These are phyloP conservation scores for Chlorella sp. DNA, from an alignment of 139 green algal genomes.

Conservation along the genomic window DNA sequence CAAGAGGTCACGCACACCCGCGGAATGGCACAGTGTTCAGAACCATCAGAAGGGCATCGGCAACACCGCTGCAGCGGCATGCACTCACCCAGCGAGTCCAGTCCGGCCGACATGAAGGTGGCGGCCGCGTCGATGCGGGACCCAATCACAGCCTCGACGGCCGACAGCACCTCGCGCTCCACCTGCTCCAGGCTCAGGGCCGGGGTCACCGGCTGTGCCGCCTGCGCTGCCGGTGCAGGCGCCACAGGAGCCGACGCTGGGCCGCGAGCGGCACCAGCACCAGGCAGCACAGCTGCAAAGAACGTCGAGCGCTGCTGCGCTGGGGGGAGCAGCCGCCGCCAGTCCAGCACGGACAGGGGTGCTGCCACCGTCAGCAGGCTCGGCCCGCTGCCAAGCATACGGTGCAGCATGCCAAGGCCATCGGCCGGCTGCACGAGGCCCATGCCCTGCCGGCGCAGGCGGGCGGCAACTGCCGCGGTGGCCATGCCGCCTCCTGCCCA, in stretches of 20 bases:
- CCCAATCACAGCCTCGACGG: not conserved
- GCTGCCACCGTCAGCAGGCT: not conserved
- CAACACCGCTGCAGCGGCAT: no score
- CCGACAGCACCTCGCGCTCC: not conserved
- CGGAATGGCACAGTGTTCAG: not conserved
- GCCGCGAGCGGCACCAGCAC: not conserved
- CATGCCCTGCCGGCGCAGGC: conserved; percentile 76
- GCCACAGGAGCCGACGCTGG: not conserved
- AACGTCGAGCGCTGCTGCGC: not conserved
- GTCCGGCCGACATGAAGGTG: conserved; percentile 43
- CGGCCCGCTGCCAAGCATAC: conserved; percentile 44
- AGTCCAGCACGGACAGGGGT: conserved; percentile 12
- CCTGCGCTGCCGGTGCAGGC: no score
- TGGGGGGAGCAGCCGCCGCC: conserved; percentile 12
- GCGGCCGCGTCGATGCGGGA: not conserved
- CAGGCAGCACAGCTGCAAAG: not conserved
- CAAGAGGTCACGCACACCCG: not conserved
- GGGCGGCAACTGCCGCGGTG: conserved; percentile 33
- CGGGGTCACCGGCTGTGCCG: no score
- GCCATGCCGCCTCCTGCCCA: conserved; percentile 89
- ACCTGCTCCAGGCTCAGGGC: not conserved
- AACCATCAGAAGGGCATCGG: not conserved
- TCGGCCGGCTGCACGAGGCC: conserved; percentile 11
- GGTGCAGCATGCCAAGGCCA: conserved; percentile 21
- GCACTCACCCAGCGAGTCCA: conserved; percentile 68